Conservation (phyloP, 2,329 filamentous ascomycete genomes). For the Phialophora chinensis region DNA sequence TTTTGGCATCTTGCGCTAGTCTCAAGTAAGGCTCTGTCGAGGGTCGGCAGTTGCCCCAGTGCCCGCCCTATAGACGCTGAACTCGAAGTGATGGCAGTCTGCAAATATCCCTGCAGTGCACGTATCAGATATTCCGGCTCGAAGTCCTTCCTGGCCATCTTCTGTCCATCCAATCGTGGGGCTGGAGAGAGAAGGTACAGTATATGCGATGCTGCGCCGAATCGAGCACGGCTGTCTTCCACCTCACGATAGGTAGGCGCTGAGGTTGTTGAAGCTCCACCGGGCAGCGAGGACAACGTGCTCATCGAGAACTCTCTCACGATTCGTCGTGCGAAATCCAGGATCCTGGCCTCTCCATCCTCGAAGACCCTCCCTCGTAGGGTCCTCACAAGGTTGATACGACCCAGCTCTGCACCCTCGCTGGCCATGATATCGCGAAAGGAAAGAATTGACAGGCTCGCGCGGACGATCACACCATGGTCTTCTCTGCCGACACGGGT, state of each 20-base stretch:
- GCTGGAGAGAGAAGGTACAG: slow-evolving; percentile 82
- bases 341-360: slow-evolving; percentile 76
- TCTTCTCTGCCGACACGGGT: slow-evolving; percentile 64
- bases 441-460: slow-evolving; percentile 77
- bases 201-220: slow-evolving; percentile 74
- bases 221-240: slow-evolving; percentile 76
- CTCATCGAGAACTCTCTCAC: slow-evolving; percentile 84
- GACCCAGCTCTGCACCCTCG: slow-evolving; percentile 77
- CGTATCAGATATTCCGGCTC: slow-evolving; percentile 75
- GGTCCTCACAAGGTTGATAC: slow-evolving; percentile 72
- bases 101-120: slow-evolving; percentile 80
- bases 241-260: slow-evolving; percentile 61
- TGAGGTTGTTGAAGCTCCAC: slow-evolving; percentile 27
- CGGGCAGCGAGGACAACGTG: slow-evolving; percentile 49
- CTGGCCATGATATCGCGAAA: slow-evolving; percentile 71
- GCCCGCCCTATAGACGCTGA: slow-evolving; percentile 75
- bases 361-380: slow-evolving; percentile 72
- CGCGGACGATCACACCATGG: slow-evolving; percentile 79
- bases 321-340: slow-evolving; percentile 75
- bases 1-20: slow-evolving; percentile 87
- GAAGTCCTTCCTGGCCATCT: slow-evolving; percentile 58
- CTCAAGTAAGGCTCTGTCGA: slow-evolving; percentile 82
- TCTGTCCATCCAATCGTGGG: slow-evolving; percentile 43
- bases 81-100: slow-evolving; percentile 78
- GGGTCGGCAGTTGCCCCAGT: slow-evolving; percentile 76